These are phyloP conservation scores for Thymus mandschuricus DNA, from an alignment of 257 asterid genomes.

Conservation along the genomic window DNA sequence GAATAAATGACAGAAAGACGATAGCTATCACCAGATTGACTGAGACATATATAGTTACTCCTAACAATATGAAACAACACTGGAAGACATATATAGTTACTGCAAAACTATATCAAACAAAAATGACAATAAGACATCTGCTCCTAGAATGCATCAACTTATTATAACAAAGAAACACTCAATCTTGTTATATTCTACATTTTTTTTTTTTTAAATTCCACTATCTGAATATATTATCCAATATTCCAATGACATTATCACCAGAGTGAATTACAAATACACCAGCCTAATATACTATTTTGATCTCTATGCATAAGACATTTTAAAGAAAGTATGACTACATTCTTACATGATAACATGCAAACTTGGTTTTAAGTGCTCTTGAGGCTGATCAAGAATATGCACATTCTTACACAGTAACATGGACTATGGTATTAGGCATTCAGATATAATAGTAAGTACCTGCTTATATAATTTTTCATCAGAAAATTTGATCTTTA, in stretches of 20 bases:
- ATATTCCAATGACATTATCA: too few species aligned
- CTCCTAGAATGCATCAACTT: background rate
- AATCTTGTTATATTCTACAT: too few species aligned
- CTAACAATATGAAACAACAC: background rate
- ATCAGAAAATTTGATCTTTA: slow-evolving; percentile 53
- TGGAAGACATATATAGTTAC: background rate
- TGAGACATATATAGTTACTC: background rate
- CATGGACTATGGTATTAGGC: background rate
- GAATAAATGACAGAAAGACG: background rate
- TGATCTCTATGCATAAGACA: too few species aligned
- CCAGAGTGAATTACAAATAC: too few species aligned
- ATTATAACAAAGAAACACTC: too few species aligned
- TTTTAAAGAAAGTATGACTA: too few species aligned
- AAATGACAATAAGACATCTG: background rate
- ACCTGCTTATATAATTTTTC: slow-evolving; percentile 76
- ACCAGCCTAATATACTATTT: background rate
- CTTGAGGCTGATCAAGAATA: too few species aligned
- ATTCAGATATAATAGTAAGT: slow-evolving; percentile 24
- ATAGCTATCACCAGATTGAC: slow-evolving; percentile 10
- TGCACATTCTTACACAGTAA: background rate
- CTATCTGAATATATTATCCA: background rate
- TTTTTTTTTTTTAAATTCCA: background rate
- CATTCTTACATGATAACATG: too few species aligned
- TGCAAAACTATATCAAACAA: background rate
- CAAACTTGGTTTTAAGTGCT: too few species aligned